phyloP scores from a whole-genome alignment of 1,139 yeast species.

The Geotrichum phurueaensis region DNA sequence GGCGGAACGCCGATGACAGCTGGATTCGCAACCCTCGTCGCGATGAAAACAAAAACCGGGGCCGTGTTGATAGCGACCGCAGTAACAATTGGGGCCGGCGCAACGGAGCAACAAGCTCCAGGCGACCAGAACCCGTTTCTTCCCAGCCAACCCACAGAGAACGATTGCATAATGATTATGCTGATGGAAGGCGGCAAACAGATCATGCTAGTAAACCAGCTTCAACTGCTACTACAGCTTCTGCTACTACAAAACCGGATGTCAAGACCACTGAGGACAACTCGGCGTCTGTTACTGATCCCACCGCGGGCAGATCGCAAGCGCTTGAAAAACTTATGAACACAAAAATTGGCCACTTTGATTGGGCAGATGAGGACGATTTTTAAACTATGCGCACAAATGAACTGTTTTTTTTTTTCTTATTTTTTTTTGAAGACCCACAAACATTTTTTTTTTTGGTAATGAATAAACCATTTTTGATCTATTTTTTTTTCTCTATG shows the following conservation, averaged over 20 bases:
- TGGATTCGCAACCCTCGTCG: not conserved
- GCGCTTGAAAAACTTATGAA: slow-evolving; percentile 1
- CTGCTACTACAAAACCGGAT: not conserved
- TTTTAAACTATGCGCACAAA: not conserved
- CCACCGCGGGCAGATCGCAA: not conserved
- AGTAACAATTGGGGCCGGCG: no score
- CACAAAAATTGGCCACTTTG: slow-evolving; percentile 14
- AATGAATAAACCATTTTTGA: no score
- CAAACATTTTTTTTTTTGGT: no score
- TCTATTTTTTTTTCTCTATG: not conserved
- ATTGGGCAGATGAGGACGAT: slow-evolving; percentile 24
- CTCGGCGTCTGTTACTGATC: not conserved
- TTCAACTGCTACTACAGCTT: not conserved
- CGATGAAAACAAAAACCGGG: not conserved
- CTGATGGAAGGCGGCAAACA: not conserved
- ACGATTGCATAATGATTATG: not conserved
- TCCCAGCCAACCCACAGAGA: not conserved
- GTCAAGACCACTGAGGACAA: not conserved
- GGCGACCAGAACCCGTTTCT: not conserved
- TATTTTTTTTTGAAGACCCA: not conserved
- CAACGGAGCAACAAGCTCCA: not conserved
- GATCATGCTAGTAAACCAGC: not conserved
- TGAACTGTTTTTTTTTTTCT: not conserved
- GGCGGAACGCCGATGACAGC: not conserved
- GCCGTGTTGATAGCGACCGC: not conserved